Evolutionary conservation across 2,329 filamentous ascomycete species (phyloP), one percentile per base, ranked within the genome.

Genomic region (Aspergillus ustus): DNA sequence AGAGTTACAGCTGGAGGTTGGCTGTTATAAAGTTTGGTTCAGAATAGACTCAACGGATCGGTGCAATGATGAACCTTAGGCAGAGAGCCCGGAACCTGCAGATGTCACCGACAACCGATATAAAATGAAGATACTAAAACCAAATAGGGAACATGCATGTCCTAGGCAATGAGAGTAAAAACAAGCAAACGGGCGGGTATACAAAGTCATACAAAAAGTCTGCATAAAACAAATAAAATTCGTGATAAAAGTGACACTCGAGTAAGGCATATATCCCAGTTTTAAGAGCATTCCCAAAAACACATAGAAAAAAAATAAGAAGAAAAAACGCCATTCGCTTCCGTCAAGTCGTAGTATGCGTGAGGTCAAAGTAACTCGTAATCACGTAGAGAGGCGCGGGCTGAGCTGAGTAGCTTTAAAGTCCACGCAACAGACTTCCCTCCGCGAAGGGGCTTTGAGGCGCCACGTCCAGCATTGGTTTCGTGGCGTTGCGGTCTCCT

Each of bases 401-500:
- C 44, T 46, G n/a, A 46, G 22, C 19, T 15, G 11, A 40, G 44
- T 15, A 13, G 15, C 37, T 59, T 25, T 57, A 73, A 20, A 73
- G 56, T 45, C 73, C 70, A n/a, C 75, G 71, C 15, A 82, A 67
- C 50, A 82, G 62, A 68, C 80, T 82, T 3, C 81, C 81, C 62
- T 81, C 77, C 3, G 72, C 75, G 64, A 82, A 82, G 5, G 77
- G 75, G 31, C 75, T 81, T 13, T 73, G 70, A 0, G 74, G 71
- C 4, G 72, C 72, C 57, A 82, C 63, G 63, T 82, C 79, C 13
- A 82, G 66, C 70, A 83, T 71, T 9, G 81, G 80, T 55, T 74
- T 75, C 5, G 71, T 71, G 1, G 74, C 75, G 60, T 75, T 69
- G 15, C 77, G 73, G 53, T 77, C 71, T 5, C 78, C 78, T 3